These are phyloP conservation scores for Neospora caninum DNA, from an alignment of 169 alveolate species.

Conservation along the genomic window DNA sequence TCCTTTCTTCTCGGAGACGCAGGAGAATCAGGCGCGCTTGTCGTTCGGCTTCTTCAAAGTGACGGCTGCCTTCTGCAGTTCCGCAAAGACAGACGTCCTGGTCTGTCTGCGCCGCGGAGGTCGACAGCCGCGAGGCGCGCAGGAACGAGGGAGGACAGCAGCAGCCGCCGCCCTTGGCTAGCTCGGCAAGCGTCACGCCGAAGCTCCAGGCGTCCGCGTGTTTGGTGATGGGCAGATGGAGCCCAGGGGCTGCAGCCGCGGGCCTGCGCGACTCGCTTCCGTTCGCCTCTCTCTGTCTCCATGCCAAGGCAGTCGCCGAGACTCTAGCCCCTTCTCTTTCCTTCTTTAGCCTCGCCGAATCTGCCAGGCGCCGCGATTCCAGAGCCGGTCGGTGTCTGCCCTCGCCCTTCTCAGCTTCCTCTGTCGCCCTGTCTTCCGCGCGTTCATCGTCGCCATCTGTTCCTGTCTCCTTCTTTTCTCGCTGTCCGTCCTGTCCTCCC, in stretches of 20 bases:
- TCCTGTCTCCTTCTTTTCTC: not conserved
- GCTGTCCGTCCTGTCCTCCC: not conserved
- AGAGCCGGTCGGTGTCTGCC: no score
- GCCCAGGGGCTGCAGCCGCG: not conserved
- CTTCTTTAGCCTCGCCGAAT: not conserved
- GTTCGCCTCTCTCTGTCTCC: not conserved
- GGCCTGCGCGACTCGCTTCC: not conserved
- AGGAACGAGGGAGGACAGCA: not conserved
- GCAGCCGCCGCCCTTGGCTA: slow-evolving; percentile 60
- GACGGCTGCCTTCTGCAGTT: not conserved
- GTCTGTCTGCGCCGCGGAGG: not conserved
- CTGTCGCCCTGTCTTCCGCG: no score
- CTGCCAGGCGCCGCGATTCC: not conserved
- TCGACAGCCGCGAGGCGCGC: not conserved
- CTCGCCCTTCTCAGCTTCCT: no score
- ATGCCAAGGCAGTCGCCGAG: not conserved
- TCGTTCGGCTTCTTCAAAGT: slow-evolving; percentile 16
- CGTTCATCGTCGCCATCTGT: not conserved
- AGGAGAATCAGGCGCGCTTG: not conserved
- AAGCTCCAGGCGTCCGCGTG: slow-evolving; percentile 59
- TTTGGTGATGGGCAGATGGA: slow-evolving; percentile 4
- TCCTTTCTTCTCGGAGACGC: not conserved
- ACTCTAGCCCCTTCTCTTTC: not conserved
- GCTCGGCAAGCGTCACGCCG: slow-evolving; percentile 51
- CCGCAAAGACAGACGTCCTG: not conserved